These are phyloP conservation scores for Oldenlandia corymbosa DNA, from an alignment of 257 asterid species.

Conservation along the genomic window DNA sequence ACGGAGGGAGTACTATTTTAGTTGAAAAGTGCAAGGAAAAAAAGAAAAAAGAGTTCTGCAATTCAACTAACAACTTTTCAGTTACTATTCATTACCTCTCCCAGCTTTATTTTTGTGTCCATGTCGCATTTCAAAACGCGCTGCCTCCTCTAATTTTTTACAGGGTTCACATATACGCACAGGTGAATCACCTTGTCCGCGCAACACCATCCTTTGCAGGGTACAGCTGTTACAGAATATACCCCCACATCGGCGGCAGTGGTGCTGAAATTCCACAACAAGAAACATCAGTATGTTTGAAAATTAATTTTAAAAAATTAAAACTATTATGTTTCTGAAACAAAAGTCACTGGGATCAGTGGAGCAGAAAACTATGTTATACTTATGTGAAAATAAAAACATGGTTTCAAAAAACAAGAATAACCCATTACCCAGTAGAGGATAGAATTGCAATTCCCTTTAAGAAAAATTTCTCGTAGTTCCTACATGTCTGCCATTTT, in stretches of 20 bases:
- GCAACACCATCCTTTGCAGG: constrained; percentile 81
- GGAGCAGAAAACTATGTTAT: neutral
- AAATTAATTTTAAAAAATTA: neutral
- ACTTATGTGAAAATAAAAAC: neutral
- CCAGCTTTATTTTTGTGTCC: constrained; percentile 64
- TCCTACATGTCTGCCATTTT: neutral
- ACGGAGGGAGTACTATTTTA: too few species aligned
- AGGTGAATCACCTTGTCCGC: constrained; percentile 98
- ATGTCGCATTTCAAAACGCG: constrained; percentile 81
- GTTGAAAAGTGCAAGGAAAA: too few species aligned
- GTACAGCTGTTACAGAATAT: constrained; percentile 80
- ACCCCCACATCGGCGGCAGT: constrained; percentile 99
- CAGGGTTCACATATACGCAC: constrained; percentile 96
- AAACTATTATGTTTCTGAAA: neutral
- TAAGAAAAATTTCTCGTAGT: neutral
- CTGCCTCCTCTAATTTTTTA: constrained; percentile 85
- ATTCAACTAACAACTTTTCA: neutral
- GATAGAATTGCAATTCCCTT: too few species aligned
- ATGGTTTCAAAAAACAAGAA: neutral
- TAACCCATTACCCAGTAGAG: too few species aligned
- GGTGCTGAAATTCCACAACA: constrained; percentile 64
- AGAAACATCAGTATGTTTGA: constrained; percentile 17
- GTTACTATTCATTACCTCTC: constrained; percentile 43
- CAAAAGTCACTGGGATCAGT: neutral
- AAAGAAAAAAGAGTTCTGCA: neutral